Evolutionary conservation across 2,329 filamentous ascomycete genomes (phyloP).

Genomic region (Mycocentrospora acerina): DNA sequence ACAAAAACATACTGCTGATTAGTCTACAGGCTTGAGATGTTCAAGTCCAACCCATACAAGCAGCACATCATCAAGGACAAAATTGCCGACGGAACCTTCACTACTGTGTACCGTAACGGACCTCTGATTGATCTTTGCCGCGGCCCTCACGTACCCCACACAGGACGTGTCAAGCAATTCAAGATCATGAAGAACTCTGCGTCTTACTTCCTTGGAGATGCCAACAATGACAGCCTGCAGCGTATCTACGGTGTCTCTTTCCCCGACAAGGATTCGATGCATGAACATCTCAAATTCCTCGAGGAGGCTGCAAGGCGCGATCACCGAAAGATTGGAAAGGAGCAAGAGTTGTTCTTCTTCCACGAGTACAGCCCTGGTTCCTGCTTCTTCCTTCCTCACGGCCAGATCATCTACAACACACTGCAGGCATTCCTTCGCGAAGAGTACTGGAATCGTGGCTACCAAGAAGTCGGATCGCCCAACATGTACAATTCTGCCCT

Average conservation of each 20-base stretch:
- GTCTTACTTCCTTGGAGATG: conserved; percentile 92
- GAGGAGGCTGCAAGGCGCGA: conserved; percentile 98
- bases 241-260: conserved; percentile 96
- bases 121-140: conserved; percentile 93
- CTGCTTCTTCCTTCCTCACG: conserved; percentile 88
- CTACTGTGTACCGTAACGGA: conserved; percentile 92
- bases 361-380: conserved; percentile 91
- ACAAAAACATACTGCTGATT: conserved; percentile 2
- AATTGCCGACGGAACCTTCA: conserved; percentile 82
- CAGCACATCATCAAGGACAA: conserved; percentile 95
- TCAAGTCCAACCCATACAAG: conserved; percentile 98
- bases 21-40: conserved; percentile 71
- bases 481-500: conserved; percentile 94
- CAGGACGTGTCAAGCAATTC: conserved; percentile 91
- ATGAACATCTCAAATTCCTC: conserved; percentile 90
- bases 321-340: conserved; percentile 88
- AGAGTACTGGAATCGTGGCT: conserved; percentile 91
- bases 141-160: conserved; percentile 92
- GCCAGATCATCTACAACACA: conserved; percentile 90
- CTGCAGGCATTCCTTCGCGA: conserved; percentile 77
- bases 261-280: conserved; percentile 93
- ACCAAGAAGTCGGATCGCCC: conserved; percentile 91
- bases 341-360: conserved; percentile 98
- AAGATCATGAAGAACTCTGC: conserved; percentile 85
- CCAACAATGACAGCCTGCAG: conserved; percentile 91